Base-by-base conservation (phyloP, 176 grass and related monocot species). In the Puccinellia tenuiflora region DNA sequence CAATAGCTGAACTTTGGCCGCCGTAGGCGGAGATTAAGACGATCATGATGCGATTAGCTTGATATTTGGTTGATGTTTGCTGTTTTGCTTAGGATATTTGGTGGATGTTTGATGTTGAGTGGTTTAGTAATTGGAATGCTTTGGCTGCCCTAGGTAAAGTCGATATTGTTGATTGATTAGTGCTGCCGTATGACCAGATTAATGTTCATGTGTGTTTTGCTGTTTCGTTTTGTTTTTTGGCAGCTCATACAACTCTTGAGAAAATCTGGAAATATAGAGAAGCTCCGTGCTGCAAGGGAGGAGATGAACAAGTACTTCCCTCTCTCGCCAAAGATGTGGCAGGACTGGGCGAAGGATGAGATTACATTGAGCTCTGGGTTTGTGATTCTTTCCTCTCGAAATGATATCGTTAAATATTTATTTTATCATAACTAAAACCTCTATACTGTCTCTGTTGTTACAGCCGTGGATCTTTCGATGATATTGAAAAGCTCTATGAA, bases 341-440 rank as follows among this genome's bases (percentile, higher is more conserved):
- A 93, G 59, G 93, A 99, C 50, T 99, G 96, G 96, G 65, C 90
- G 0, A 92, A 90, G 69, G 96, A 99, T n/a, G 93, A 99, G 53
- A 75, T 85, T 35, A 96, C 96, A n/a, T 75, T 96, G 70, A 87
- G 85, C 70, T 50, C 72, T 38, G 80, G 96, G 93, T 96, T 78
- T 73, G 47, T 31, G 20, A 35, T 24, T 47, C 21, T 84, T 83
- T 68, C 46, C 35, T 55, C 24, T 17, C 68, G 39, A 61, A 79
- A 7, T 3, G 5, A 7, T 74, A 61, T 76, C 39, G 6, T 82
- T 21, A 26, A 37, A 21, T 65, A 29, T 56, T 73, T 10, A 31
- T 57, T 56, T 22, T 74, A 17, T 79, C 33, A 20, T 25, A 55
- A 57, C 47, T 57, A 75, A 86, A 33, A 33, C 17, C 6, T 54